phyloP scores from a whole-genome alignment of 257 asterid genomes.

The Striga asiatica region DNA sequence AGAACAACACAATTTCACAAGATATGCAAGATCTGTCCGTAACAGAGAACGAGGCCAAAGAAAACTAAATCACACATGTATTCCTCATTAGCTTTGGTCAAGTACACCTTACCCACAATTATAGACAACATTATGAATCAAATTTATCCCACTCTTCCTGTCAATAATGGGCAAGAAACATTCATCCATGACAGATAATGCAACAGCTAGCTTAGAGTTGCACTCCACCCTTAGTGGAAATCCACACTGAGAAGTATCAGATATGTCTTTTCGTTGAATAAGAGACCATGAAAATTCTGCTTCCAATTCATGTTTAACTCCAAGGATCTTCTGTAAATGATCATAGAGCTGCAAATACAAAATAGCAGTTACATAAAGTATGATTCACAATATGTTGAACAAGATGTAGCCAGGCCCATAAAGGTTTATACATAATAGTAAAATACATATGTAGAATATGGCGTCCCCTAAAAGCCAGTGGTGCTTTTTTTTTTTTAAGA shows the following conservation, averaged over 20 bases:
- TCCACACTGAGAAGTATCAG: slow-evolving; percentile 48
- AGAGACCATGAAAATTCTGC: slow-evolving; percentile 92
- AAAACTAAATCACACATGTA: background rate
- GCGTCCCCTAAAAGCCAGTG: too few relatives aligned
- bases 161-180: slow-evolving; percentile 90
- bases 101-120: slow-evolving; percentile 68
- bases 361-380: background rate
- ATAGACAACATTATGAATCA: slow-evolving; percentile 67
- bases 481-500: too few relatives aligned
- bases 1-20: background rate
- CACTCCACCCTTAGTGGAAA: slow-evolving; percentile 77
- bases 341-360: slow-evolving; percentile 53
- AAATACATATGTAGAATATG: too few relatives aligned
- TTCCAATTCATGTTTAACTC: slow-evolving; percentile 78
- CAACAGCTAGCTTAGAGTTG: slow-evolving; percentile 93
- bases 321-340: slow-evolving; percentile 72
- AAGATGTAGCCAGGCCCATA: too few relatives aligned
- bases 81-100: background rate
- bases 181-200: slow-evolving; percentile 79
- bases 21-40: background rate
- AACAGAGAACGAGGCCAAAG: too few relatives aligned
- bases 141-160: slow-evolving; percentile 81
- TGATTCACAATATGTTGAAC: background rate
- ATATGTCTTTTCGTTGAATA: slow-evolving; percentile 58
- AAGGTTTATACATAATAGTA: too few relatives aligned